These are phyloP conservation scores for Adansonia rubrostipa DNA, from an alignment of 441 rosid genomes.

Conservation along the genomic window DNA sequence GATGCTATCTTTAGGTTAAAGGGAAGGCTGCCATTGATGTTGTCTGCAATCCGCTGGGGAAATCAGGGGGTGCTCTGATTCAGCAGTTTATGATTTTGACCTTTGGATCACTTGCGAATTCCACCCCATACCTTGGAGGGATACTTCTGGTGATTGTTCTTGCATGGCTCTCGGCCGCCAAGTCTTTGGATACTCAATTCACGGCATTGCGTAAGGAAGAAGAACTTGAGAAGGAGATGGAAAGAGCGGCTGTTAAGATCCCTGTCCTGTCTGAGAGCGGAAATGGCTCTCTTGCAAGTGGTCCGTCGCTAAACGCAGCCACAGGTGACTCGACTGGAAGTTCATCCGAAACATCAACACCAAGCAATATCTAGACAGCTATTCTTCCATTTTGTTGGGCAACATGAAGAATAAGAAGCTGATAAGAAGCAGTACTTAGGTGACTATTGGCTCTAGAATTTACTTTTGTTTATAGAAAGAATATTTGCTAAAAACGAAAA, in stretches of 20 bases:
- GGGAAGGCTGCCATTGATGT: conserved; percentile 98
- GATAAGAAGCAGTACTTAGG: conserved; percentile 18
- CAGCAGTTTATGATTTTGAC: conserved; percentile 97
- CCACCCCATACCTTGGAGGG: conserved; percentile 92
- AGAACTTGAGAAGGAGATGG: conserved; percentile 56
- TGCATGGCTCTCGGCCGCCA: conserved; percentile 89
- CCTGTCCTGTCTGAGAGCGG: conserved; percentile 60
- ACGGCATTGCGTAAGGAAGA: conserved; percentile 65
- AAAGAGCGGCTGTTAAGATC: conserved; percentile 77
- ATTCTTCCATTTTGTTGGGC: conserved; percentile 17
- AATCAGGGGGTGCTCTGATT: conserved; percentile 94
- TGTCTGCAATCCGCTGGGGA: conserved; percentile 95
- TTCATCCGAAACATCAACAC: conserved; percentile 48
- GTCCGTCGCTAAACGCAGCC: conserved; percentile 37
- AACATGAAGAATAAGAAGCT: conserved; percentile 29
- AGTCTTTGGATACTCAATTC: conserved; percentile 82
- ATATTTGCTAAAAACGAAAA: neutral
- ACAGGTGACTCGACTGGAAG: conserved; percentile 46
- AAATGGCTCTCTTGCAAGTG: conserved; percentile 50
- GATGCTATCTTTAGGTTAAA: conserved; percentile 60
- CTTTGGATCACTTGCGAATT: conserved; percentile 90
- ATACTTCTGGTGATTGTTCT: conserved; percentile 72
- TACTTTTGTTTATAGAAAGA: neutral
- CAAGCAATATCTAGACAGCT: conserved; percentile 34
- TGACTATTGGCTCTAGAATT: conserved; percentile 4